Evolutionary conservation across 148 eudicot species (phyloP).

Genomic region (Rhododendron ferrugineum): DNA sequence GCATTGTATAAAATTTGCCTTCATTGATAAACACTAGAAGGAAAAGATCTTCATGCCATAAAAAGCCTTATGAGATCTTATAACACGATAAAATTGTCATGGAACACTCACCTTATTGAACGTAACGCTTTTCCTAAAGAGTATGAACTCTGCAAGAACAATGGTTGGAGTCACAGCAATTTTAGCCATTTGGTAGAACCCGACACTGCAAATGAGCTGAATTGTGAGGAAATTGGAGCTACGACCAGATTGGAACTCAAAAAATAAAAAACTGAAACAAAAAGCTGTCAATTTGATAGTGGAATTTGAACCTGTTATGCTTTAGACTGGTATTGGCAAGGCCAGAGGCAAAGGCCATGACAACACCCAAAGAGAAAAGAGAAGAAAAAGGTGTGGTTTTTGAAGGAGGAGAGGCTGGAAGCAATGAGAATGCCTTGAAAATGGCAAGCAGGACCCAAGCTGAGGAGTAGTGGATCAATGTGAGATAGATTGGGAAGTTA

Average conservation of each 20-base stretch:
- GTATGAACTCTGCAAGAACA: constrained; percentile 71
- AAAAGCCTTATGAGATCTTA: not conserved
- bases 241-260: not conserved
- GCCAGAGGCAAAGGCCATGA: constrained; percentile 94
- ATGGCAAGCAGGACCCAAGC: constrained; percentile 74
- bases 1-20: not conserved
- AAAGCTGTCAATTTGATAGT: not conserved
- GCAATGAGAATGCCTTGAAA: constrained; percentile 67
- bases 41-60: not conserved
- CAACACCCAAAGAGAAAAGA: constrained; percentile 68
- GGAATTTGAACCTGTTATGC: constrained; percentile 59
- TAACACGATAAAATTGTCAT: not conserved
- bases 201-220: constrained; percentile 53
- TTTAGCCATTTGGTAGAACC: constrained; percentile 99
- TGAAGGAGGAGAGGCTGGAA: constrained; percentile 75
- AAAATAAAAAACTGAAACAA: not conserved
- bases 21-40: not conserved
- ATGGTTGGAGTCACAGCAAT: constrained; percentile 96
- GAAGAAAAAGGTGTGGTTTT: constrained; percentile 75
- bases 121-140: constrained; percentile 57
- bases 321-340: constrained; percentile 83
- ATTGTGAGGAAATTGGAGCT: not conserved
- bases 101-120: constrained; percentile 42
- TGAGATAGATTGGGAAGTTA: constrained; percentile 74
- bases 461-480: constrained; percentile 65